Evolutionary conservation across 1,284 basidiomycete genomes (phyloP), one percentile per base, ranked within the genome.

Genomic region (Ceratobasidium sp.): DNA sequence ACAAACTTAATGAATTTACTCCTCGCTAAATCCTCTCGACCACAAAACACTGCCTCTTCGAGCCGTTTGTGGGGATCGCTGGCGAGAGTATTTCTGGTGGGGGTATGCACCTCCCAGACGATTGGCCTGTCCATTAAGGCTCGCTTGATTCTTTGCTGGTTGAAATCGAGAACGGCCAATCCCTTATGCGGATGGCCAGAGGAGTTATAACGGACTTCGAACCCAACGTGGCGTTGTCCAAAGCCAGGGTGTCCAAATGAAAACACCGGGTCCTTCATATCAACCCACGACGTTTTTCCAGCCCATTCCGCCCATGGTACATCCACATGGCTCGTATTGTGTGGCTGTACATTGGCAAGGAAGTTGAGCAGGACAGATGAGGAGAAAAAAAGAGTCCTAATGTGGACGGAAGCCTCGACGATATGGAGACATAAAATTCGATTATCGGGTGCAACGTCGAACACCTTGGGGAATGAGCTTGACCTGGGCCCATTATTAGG

Each of bases 241-340:
- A 50, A 30, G 26, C 16, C 47, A 14, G 11, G n/a, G 44, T 21
- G n/a, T 46, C 44, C 28, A n/a, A n/a, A 28, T 18, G 44, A 32
- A 46, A 63, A 23, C 47, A n/a, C 26, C 61, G 18, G 4, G 32
- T 28, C 11, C 9, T n/a, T n/a, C 16, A 14, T 11, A 38, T 35
- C 46, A 23, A 28, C 14, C 61, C 44, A 50, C 11, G 30, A 63
- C 5, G 47, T 30, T 50, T 35, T 26, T 18, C 32, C 2, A 13
- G 28, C 41, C 61, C 61, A 63, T 14, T 35, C 47, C n/a, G 28
- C 46, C 61, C 61, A 63, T 35, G 30, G 28, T 23, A 50, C 18
- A 38, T 32, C 21, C 41, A n/a, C 21, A 14, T 16, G 26, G n/a
- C 47, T 21, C n/a, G 14, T 8, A 18, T 41, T 5, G 35, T 32